A percentile compares a stretch with the other conserved stretches of the same genome.
These are phyloP conservation scores for Dictyostelium purpureum DNA, from an alignment of 78 protist species.

Conservation along the genomic window DNA sequence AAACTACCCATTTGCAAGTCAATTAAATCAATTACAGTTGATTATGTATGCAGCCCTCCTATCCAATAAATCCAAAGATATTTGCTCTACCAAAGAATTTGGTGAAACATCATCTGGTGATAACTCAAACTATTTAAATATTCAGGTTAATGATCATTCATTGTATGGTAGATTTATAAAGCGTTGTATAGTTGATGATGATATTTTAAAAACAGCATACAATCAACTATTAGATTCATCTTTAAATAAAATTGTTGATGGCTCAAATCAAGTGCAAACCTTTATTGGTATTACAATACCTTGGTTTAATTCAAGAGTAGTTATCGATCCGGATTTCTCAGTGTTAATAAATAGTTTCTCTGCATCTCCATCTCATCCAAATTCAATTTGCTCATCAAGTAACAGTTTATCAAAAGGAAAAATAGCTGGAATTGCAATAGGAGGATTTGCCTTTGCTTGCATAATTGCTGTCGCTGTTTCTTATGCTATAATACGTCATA, in stretches of 20 bases:
- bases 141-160: not conserved
- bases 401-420: no score
- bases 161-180: constrained; percentile 12
- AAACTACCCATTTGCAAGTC: not conserved
- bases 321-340: not conserved
- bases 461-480: no score
- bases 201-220: not conserved
- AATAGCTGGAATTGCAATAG: no score
- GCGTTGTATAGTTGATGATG: not conserved
- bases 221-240: not conserved
- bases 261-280: not conserved
- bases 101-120: not conserved
- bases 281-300: not conserved
- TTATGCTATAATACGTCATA: no score
- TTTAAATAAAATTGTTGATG: not conserved
- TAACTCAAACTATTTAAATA: not conserved
- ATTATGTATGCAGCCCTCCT: not conserved
- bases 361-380: no score
- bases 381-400: no score
- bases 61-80: not conserved
- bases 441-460: no score
- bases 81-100: not conserved
- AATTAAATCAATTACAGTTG: constrained; percentile 11
- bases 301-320: not conserved
- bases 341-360: no score